Evolutionary conservation across 495 filamentous ascomycete species (phyloP).

Genomic region (Staphylotrichum tortipilum): DNA sequence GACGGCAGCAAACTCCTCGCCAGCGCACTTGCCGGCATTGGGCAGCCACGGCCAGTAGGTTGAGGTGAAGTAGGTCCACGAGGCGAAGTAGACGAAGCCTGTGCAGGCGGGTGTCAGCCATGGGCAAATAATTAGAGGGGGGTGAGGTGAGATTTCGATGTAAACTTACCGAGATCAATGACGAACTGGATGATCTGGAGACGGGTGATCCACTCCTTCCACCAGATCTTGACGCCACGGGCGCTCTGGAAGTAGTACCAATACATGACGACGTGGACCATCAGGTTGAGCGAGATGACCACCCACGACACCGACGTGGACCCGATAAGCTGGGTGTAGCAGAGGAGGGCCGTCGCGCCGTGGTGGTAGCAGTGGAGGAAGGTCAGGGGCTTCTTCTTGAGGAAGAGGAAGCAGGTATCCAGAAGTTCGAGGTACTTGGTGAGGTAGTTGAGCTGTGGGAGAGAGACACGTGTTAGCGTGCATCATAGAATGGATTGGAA

Average conservation of each 20-base stretch:
- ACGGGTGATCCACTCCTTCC: conserved; percentile 85
- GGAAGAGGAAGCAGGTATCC: conserved; percentile 72
- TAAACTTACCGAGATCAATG: conserved; percentile 60
- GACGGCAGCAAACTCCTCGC: conserved; percentile 95
- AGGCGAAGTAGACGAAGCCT: conserved; percentile 93
- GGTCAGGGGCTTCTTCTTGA: conserved; percentile 83
- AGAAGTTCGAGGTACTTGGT: conserved; percentile 76
- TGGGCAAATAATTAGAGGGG: not conserved
- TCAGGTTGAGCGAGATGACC: conserved; percentile 66
- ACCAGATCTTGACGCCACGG: conserved; percentile 74
- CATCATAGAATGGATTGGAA: too few species aligned
- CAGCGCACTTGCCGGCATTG: conserved; percentile 75
- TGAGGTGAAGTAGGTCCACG: conserved; percentile 88
- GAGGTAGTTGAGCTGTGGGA: conserved; percentile 78
- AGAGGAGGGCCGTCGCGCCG: conserved; percentile 73
- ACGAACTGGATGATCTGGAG: conserved; percentile 79
- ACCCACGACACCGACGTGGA: conserved; percentile 74
- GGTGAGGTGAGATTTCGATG: too few species aligned
- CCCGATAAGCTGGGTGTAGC: conserved; percentile 76
- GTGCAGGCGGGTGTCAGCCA: conserved; percentile 14
- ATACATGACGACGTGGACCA: conserved; percentile 71
- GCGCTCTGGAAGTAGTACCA: conserved; percentile 80
- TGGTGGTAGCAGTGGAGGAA: conserved; percentile 85
- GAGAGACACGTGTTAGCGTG: too few species aligned
- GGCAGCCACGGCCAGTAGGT: conserved; percentile 85